Conservation (phyloP, 495 filamentous ascomycete genomes). For the Paragyromitra xinjiangensis region DNA sequence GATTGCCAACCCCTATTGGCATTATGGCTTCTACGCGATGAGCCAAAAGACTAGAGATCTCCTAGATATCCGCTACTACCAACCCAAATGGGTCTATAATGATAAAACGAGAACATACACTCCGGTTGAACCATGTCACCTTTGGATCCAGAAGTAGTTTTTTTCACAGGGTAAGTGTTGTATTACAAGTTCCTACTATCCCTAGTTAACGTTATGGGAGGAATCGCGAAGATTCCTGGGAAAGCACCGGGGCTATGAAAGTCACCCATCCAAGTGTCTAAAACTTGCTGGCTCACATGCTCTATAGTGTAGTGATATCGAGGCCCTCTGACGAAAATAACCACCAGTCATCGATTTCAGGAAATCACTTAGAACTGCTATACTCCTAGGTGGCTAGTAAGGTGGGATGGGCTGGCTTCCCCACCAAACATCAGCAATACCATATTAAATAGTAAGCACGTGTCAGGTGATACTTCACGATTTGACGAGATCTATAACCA, state of each 20-base stretch:
- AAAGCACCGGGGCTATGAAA: not conserved
- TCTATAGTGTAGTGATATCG: not conserved
- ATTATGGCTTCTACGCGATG: constrained; percentile 35
- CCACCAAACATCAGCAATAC: no score
- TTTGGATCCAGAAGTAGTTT: not conserved
- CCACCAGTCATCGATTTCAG: no score
- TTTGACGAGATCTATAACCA: no score
- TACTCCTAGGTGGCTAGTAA: no score
- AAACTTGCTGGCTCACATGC: not conserved
- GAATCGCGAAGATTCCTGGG: no score
- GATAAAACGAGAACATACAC: constrained; percentile 24
- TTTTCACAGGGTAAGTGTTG: not conserved
- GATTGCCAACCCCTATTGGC: constrained; percentile 16
- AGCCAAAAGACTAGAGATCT: constrained; percentile 10
- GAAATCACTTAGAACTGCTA: no score
- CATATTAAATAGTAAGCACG: no score
- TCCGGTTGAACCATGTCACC: not conserved
- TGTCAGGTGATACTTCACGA: no score
- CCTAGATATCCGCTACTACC: constrained; percentile 14
- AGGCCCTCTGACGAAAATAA: no score
- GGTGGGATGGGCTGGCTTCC: no score
- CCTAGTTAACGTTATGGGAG: not conserved
- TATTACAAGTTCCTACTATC: not conserved
- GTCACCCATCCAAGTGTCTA: not conserved
- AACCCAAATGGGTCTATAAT: constrained; percentile 38